A percentile compares a stretch with the other conserved stretches of the same genome.
phyloP scores from a whole-genome alignment of 2,329 filamentous ascomycete species.

The Colletotrichum endophyticum region DNA sequence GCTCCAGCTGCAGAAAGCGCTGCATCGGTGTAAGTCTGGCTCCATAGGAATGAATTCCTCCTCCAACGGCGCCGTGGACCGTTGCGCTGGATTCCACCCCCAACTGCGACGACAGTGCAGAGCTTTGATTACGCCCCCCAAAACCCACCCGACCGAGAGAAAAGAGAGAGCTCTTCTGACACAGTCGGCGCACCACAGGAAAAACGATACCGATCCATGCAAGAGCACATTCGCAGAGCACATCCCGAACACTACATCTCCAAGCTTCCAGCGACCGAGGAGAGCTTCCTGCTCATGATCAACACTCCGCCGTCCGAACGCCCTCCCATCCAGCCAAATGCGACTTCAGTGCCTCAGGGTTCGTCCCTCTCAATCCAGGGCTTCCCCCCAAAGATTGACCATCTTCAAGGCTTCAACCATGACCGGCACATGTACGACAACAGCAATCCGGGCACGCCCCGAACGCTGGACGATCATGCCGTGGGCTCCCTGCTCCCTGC shows the following conservation, averaged over 20 bases:
- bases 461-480: constrained; percentile 72
- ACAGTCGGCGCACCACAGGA: constrained; percentile 60
- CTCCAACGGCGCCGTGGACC: neutral
- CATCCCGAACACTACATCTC: constrained; percentile 98
- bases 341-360: constrained; percentile 24
- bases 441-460: constrained; percentile 71
- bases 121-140: constrained; percentile 5
- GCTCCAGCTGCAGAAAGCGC: constrained; percentile 94
- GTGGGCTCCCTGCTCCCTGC: constrained; percentile 68
- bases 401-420: constrained; percentile 55
- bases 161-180: constrained; percentile 24
- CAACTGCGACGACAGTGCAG: neutral
- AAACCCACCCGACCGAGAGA: neutral
- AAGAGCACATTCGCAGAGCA: constrained; percentile 97
- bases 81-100: neutral
- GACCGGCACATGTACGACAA: constrained; percentile 71
- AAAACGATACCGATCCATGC: constrained; percentile 97
- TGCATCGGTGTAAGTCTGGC: constrained; percentile 89
- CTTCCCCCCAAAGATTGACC: constrained; percentile 25
- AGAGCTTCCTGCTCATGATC: constrained; percentile 97
- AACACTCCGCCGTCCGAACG: constrained; percentile 75
- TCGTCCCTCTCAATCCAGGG: constrained; percentile 23
- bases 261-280: constrained; percentile 96
- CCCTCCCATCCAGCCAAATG: constrained; percentile 33
- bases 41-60: neutral